These are phyloP conservation scores for Lipomyces sp. DNA, from an alignment of 805 yeast genomes.

Conservation along the genomic window DNA sequence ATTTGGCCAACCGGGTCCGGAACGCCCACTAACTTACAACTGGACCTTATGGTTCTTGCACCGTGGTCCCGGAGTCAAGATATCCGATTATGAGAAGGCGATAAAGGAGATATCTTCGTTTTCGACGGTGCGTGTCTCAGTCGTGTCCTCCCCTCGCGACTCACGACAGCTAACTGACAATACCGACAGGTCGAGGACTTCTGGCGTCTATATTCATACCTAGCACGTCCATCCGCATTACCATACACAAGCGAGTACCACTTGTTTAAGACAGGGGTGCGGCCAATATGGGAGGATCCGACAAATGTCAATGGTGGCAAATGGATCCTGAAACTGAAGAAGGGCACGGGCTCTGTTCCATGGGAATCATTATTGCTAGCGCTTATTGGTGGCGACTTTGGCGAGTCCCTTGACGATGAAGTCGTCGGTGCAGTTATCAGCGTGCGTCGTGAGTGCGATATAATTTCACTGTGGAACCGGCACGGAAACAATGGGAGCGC, in stretches of 20 bases:
- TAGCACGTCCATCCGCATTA: constrained; percentile 83
- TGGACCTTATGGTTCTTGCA: constrained; percentile 98
- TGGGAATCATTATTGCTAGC: constrained; percentile 50
- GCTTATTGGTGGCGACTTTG: constrained; percentile 45
- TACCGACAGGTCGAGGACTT: constrained; percentile 81
- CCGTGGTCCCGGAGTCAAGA: constrained; percentile 66
- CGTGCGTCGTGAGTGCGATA: constrained; percentile 53
- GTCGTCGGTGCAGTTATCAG: constrained; percentile 60
- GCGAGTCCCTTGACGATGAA: constrained; percentile 42
- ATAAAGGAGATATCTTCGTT: constrained; percentile 89
- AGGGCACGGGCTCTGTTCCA: constrained; percentile 39
- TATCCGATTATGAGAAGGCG: constrained; percentile 85
- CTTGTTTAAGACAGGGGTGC: constrained; percentile 86
- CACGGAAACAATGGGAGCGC: constrained; percentile 36
- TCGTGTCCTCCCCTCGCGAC: no score
- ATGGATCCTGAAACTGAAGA: constrained; percentile 76
- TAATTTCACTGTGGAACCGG: constrained; percentile 61
- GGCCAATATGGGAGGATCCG: constrained; percentile 98
- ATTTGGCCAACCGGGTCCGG: neutral
- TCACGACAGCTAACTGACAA: neutral
- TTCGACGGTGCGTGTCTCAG: constrained; percentile 47
- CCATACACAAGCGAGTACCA: constrained; percentile 95
- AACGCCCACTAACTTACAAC: constrained; percentile 80
- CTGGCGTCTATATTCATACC: constrained; percentile 94
- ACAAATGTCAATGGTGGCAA: constrained; percentile 88